Evolutionary conservation across 306 rosid species (phyloP).

Genomic region (Quercus bicolor): DNA sequence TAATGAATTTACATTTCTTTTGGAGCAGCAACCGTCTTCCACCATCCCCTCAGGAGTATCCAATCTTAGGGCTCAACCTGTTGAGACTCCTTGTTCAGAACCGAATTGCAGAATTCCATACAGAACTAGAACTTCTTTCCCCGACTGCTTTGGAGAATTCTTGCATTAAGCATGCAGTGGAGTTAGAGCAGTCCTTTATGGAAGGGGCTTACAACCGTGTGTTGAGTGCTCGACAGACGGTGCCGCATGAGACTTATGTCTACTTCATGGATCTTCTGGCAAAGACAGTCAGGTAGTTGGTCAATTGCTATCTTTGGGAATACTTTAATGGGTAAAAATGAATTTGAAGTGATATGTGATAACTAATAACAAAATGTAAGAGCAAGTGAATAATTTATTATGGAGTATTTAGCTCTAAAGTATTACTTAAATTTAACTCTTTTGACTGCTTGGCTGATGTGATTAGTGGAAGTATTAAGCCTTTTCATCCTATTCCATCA

Average conservation of each 20-base stretch:
- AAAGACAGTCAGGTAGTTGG: conserved; percentile 84
- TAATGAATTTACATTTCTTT: conserved; percentile 10
- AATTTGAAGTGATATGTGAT: not conserved
- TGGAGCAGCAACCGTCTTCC: conserved; percentile 72
- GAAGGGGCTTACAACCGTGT: conserved; percentile 99
- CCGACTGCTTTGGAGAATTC: conserved; percentile 80
- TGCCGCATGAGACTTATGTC: conserved; percentile 81
- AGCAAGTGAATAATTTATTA: not conserved
- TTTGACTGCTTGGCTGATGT: not conserved
- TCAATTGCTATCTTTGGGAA: not conserved
- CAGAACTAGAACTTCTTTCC: conserved; percentile 89
- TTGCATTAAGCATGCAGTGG: conserved; percentile 94
- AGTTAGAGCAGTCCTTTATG: conserved; percentile 98
- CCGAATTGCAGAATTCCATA: conserved; percentile 95
- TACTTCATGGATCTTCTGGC: conserved; percentile 98
- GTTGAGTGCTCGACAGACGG: conserved; percentile 86
- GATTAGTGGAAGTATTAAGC: not conserved
- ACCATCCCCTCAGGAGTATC: conserved; percentile 79
- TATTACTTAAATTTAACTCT: not conserved
- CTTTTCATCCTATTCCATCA: not conserved
- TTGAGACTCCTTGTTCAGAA: conserved; percentile 96
- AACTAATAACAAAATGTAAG: not conserved
- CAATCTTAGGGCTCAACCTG: conserved; percentile 93
- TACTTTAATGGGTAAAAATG: not conserved
- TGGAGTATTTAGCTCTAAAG: not conserved